phyloP scores from a whole-genome alignment of 106 monocot genomes.

The Hemerocallis citrina region DNA sequence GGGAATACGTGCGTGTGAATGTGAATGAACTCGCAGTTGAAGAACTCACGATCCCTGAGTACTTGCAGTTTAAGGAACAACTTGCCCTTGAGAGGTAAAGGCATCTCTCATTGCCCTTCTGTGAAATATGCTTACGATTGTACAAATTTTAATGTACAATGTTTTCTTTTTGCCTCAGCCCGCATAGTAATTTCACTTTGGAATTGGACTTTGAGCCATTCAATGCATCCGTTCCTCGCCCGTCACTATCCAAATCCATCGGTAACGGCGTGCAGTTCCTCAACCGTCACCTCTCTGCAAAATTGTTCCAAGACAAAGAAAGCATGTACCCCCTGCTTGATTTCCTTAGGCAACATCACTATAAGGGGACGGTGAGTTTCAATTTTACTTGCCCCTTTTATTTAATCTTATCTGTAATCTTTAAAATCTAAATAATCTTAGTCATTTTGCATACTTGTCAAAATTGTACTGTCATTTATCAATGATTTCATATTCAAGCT shows the following conservation, averaged over 20 bases:
- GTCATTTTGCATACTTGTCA: no score
- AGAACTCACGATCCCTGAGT: constrained; percentile 42
- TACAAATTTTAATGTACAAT: not conserved
- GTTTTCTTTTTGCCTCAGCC: constrained; percentile 4
- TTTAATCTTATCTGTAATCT: not conserved
- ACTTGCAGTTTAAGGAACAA: constrained; percentile 64
- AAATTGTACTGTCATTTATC: no score
- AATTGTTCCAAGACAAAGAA: constrained; percentile 73
- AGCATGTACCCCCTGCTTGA: constrained; percentile 49
- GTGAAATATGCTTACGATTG: no score
- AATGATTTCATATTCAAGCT: no score
- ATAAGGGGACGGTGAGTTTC: constrained; percentile 33
- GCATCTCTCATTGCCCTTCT: not conserved
- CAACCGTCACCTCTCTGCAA: constrained; percentile 68
- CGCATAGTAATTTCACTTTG: constrained; percentile 33
- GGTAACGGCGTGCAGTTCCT: constrained; percentile 75
- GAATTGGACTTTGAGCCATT: constrained; percentile 83
- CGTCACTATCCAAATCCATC: constrained; percentile 58
- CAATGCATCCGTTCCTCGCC: constrained; percentile 62
- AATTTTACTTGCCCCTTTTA: not conserved
- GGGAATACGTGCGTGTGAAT: constrained; percentile 50
- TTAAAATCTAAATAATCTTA: no score
- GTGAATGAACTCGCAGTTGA: constrained; percentile 44
- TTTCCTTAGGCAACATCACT: constrained; percentile 50
- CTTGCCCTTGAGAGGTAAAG: constrained; percentile 45